Percentiles rank a stretch among this genome's conserved stretches.
phyloP scores from a whole-genome alignment of 2,329 filamentous ascomycete genomes.

The Claviceps sp. region DNA sequence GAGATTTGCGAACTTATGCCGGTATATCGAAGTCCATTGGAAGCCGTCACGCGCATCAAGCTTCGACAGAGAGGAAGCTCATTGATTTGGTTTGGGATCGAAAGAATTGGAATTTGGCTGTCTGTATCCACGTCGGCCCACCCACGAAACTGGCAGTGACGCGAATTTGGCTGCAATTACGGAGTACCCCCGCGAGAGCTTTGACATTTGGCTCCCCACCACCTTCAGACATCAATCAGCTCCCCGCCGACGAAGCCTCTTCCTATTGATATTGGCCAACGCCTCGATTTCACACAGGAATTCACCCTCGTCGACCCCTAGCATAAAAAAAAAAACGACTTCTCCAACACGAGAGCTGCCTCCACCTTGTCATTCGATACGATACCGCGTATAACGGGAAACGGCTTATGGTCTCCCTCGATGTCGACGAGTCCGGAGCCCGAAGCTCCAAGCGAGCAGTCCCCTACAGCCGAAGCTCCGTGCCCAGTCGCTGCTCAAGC shows the following conservation, averaged over 20 bases:
- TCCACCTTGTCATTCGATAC: not conserved
- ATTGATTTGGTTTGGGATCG: no score
- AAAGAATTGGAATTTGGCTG: not conserved
- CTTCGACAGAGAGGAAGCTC: not conserved
- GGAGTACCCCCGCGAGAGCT: not conserved
- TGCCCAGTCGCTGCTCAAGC: conserved; percentile 2
- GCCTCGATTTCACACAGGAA: not conserved
- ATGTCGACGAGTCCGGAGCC: conserved; percentile 26
- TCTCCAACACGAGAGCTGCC: not conserved
- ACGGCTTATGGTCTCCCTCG: not conserved
- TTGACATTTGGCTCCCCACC: not conserved
- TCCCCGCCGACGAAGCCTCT: not conserved
- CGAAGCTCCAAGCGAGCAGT: conserved; percentile 17
- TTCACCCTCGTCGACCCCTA: not conserved
- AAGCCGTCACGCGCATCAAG: not conserved
- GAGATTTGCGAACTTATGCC: not conserved
- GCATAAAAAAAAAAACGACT: not conserved
- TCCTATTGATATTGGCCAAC: no score
- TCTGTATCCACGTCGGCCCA: no score
- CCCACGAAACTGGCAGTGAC: not conserved
- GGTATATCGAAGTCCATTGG: not conserved
- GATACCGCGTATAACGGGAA: not conserved
- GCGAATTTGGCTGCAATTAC: not conserved
- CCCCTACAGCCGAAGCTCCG: conserved; percentile 1
- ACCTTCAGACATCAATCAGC: not conserved